These are phyloP conservation scores for Glycine tomentella DNA, from an alignment of 306 rosid genomes.

Conservation along the genomic window DNA sequence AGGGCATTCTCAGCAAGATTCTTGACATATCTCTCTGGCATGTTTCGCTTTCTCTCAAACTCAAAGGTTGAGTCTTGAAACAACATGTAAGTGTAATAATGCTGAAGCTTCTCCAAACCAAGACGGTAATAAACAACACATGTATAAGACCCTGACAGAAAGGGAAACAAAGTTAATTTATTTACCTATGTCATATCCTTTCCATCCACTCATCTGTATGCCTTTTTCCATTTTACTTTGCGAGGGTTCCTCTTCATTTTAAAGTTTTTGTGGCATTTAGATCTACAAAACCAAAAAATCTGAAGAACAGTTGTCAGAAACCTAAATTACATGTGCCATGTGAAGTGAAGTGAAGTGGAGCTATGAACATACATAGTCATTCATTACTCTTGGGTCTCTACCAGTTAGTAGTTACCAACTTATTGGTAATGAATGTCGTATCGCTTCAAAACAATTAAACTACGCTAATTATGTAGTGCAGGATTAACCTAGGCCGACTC, in stretches of 20 bases:
- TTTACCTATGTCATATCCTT: conserved; percentile 92
- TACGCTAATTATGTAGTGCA: too few relatives aligned
- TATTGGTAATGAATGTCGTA: too few relatives aligned
- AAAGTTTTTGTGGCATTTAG: conserved; percentile 94
- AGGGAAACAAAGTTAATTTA: not conserved
- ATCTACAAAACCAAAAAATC: conserved; percentile 89
- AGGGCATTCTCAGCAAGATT: conserved; percentile 60
- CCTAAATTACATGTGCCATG: not conserved
- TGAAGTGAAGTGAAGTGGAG: not conserved
- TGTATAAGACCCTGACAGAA: not conserved
- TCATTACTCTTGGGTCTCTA: not conserved
- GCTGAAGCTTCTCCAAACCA: conserved; percentile 24
- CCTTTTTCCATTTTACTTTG: conserved; percentile 92
- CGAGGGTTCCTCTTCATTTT: conserved; percentile 96
- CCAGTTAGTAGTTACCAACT: too few relatives aligned
- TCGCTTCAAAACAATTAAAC: too few relatives aligned
- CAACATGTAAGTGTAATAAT: not conserved
- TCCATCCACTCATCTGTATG: conserved; percentile 73
- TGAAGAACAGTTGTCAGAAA: conserved; percentile 38
- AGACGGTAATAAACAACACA: not conserved
- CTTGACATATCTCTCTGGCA: conserved; percentile 86
- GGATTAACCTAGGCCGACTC: too few relatives aligned
- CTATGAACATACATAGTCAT: not conserved
- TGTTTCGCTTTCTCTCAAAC: conserved; percentile 87
- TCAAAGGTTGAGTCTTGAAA: conserved; percentile 82